Percentiles rank a stretch among this genome's conserved stretches.
Conservation (phyloP, 345 rosid species). For the Pistacia integerrima region DNA sequence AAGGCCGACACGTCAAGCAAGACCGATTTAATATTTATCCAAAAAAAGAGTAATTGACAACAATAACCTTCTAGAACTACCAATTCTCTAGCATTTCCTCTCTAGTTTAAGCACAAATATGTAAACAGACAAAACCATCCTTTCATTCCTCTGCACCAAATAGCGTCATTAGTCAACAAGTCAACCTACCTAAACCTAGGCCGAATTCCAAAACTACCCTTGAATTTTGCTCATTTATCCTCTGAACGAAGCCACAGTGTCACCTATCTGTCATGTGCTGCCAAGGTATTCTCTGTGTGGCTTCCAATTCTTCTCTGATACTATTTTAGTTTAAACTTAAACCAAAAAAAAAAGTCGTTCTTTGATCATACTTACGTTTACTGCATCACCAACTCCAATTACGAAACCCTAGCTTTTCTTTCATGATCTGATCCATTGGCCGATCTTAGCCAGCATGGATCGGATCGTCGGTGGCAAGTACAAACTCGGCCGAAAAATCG, state of each 20-base stretch:
- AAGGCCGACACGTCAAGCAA: too few species aligned
- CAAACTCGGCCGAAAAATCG: slow-evolving; percentile 92
- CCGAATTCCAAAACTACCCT: slow-evolving; percentile 34
- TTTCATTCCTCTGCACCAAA: neutral
- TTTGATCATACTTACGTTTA: neutral
- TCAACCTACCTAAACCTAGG: slow-evolving; percentile 1
- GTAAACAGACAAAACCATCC: neutral
- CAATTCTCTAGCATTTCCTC: neutral
- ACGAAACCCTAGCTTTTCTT: slow-evolving; percentile 6
- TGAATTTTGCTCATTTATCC: slow-evolving; percentile 15
- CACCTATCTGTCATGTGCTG: slow-evolving; percentile 20
- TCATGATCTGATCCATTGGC: slow-evolving; percentile 32
- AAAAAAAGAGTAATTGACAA: neutral
- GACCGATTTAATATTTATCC: too few species aligned
- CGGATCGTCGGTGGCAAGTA: slow-evolving; percentile 86
- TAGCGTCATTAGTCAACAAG: slow-evolving; percentile 3
- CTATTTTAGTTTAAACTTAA: neutral
- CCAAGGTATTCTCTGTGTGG: slow-evolving; percentile 21
- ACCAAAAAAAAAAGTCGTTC: neutral
- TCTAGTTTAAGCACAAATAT: neutral
- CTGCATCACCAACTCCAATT: slow-evolving; percentile 1
- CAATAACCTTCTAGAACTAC: neutral
- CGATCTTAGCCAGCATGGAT: slow-evolving; percentile 46
- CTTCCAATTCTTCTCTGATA: slow-evolving; percentile 20
- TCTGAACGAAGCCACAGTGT: slow-evolving; percentile 1